phyloP scores from a whole-genome alignment of 768 basidiomycete genomes.

The Boletus coccyginus region DNA sequence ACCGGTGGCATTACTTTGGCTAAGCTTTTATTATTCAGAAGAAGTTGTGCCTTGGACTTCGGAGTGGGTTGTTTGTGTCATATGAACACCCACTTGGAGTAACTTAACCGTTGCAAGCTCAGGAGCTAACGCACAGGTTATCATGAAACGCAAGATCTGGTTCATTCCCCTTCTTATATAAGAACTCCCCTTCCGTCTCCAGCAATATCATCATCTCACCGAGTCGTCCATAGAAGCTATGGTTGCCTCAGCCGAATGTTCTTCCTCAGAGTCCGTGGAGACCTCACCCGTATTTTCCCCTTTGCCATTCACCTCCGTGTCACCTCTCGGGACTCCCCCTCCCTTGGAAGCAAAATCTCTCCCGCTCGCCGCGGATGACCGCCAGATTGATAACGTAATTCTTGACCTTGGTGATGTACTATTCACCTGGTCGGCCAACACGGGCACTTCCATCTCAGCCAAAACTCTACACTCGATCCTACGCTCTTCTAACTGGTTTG shows the following conservation, averaged over 20 bases:
- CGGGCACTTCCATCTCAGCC: slow-evolving; percentile 12
- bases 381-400: slow-evolving; percentile 20
- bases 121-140: background rate
- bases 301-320: background rate
- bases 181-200: background rate
- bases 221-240: background rate
- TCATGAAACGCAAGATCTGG: background rate
- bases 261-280: background rate
- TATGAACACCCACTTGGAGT: background rate
- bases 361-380: background rate
- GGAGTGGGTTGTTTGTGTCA: background rate
- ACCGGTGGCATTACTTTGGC: background rate
- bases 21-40: too few species aligned
- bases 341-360: background rate
- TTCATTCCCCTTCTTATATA: background rate
- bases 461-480: slow-evolving; percentile 9
- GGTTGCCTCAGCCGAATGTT: background rate
- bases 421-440: slow-evolving; percentile 22
- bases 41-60: too few species aligned
- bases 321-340: slow-evolving; percentile 4
- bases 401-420: slow-evolving; percentile 23
- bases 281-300: background rate
- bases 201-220: background rate
- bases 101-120: background rate
- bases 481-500: slow-evolving; percentile 19